Evolutionary conservation across 2,329 filamentous ascomycete species (phyloP), one percentile per base, ranked within the genome.

Genomic region (Ophiostoma himal-ulmi): DNA sequence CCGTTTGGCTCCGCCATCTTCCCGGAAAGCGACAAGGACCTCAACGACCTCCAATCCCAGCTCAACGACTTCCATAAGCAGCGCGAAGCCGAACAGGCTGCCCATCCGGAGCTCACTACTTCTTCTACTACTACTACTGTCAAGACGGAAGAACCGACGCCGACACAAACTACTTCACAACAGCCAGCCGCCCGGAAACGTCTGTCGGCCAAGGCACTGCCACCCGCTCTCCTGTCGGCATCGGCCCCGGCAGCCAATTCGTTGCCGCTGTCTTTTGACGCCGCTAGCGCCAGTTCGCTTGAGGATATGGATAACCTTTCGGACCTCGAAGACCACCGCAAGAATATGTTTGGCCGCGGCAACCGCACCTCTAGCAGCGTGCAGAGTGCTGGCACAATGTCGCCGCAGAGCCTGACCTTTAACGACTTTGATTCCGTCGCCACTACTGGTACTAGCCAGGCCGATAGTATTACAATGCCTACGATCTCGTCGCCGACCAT

Each of bases 21-120:
- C 76, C 87, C 87, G 69, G 86, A 89, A 76, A 85, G 87, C 74
- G 85, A 87, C 75, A 82, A 83, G 14, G 86, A 85, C 71, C 81
- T 89, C 75, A 80, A 81, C 17, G 85, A 86, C 75, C 78, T 89
- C 66, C 85, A 85, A 20, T 81, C 82, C 10, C 84, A 88, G 76
- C 79, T 89, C 13, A 83, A 83, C 68, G 79, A 79, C 65, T 82
- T 84, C 70, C 81, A 83, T 70, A 78, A 78, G 75, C 79, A 81
- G 52, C 76, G 78, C 64, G 79, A 82, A 30, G 75, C 77, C 34
- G 74, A 70, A 76, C 39, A 67, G 2, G 68, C 68, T 10, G 68
- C 62, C 5, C 62, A 67, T 72, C 73, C 77, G 74, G 62, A 78
- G 37, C 78, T 71, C 39, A 78, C 73, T 36, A 13, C 14, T 13